A percentile compares a stretch with the other conserved stretches of the same genome.
Evolutionary conservation across 2,329 filamentous ascomycete species (phyloP).

Genomic region (Chalaropsis ovoidea): DNA sequence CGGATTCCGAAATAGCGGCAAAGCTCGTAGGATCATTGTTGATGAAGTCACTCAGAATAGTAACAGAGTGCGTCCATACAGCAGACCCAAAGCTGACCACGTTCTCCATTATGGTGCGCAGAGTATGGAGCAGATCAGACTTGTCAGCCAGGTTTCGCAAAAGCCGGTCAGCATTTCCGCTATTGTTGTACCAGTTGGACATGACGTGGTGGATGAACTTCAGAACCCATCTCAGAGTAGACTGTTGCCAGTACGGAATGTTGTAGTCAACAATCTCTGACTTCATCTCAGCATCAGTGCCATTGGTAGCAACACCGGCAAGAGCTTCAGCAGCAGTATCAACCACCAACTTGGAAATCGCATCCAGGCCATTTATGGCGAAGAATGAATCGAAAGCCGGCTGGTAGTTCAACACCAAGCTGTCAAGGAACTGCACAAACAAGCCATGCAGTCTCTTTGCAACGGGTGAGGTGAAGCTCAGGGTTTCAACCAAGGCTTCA

Average conservation of each 20-base stretch:
- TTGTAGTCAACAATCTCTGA: conserved; percentile 85
- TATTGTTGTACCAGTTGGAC: conserved; percentile 56
- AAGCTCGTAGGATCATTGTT: conserved; percentile 98
- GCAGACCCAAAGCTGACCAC: conserved; percentile 74
- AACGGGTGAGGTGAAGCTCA: conserved; percentile 69
- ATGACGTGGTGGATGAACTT: conserved; percentile 97
- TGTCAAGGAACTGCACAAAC: conserved; percentile 79
- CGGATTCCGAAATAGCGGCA: conserved; percentile 86
- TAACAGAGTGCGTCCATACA: conserved; percentile 91
- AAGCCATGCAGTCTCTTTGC: conserved; percentile 76
- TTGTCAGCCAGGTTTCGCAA: conserved; percentile 92
- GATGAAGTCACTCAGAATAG: conserved; percentile 88
- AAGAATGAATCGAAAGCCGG: conserved; percentile 79
- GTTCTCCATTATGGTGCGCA: conserved; percentile 74
- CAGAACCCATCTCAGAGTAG: conserved; percentile 84
- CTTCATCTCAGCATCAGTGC: conserved; percentile 58
- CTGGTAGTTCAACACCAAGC: conserved; percentile 72
- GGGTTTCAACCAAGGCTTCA: conserved; percentile 78
- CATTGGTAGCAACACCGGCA: conserved; percentile 55
- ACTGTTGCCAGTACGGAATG: conserved; percentile 86
- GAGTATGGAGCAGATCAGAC: conserved; percentile 65
- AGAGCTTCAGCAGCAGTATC: conserved; percentile 65
- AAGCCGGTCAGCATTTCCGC: conserved; percentile 78
- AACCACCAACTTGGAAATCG: conserved; percentile 78
- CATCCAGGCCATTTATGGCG: conserved; percentile 71